Evolutionary conservation across 1,139 yeast genomes (phyloP).

Genomic region (Cylindricascospora bacillispora): DNA sequence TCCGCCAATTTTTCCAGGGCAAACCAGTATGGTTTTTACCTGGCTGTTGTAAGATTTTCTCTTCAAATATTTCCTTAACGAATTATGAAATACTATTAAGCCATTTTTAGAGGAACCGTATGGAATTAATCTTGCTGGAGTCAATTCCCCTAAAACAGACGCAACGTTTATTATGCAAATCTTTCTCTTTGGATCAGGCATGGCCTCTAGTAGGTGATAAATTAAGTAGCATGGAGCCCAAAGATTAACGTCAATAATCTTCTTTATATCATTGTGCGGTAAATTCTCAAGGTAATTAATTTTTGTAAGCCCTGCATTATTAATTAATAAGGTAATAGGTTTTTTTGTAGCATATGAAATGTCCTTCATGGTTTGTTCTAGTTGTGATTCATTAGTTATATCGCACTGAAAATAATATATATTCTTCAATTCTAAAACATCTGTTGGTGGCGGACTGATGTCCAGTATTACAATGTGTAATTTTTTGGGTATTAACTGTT

Average conservation of each 20-base stretch:
- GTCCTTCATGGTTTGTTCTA: slow-evolving; percentile 28
- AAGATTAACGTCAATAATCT: slow-evolving; percentile 51
- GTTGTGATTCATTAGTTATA: slow-evolving; percentile 39
- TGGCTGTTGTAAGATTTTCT: slow-evolving; percentile 31
- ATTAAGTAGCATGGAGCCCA: slow-evolving; percentile 58
- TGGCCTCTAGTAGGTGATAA: slow-evolving; percentile 58
- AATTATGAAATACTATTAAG: slow-evolving; percentile 69
- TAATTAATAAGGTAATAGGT: slow-evolving; percentile 50
- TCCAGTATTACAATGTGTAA: slow-evolving; percentile 56
- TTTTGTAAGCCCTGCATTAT: slow-evolving; percentile 68
- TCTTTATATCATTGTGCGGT: slow-evolving; percentile 44
- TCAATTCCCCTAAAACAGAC: slow-evolving; percentile 69
- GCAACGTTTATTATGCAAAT: slow-evolving; percentile 76
- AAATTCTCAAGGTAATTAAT: slow-evolving; percentile 47
- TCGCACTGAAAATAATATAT: slow-evolving; percentile 56
- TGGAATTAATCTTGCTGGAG: slow-evolving; percentile 68
- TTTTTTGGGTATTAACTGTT: slow-evolving; percentile 28
- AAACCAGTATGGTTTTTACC: slow-evolving; percentile 61
- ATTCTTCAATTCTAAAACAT: slow-evolving; percentile 15
- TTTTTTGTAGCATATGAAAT: slow-evolving; percentile 37
- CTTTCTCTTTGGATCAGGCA: slow-evolving; percentile 45
- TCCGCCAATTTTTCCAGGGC: slow-evolving; percentile 80
- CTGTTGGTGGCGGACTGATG: slow-evolving; percentile 31
- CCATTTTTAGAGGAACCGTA: slow-evolving; percentile 92
- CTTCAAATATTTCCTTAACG: slow-evolving; percentile 54